Evolutionary conservation across 148 eudicot species (phyloP).

Genomic region (Pharnaceum exiguum): DNA sequence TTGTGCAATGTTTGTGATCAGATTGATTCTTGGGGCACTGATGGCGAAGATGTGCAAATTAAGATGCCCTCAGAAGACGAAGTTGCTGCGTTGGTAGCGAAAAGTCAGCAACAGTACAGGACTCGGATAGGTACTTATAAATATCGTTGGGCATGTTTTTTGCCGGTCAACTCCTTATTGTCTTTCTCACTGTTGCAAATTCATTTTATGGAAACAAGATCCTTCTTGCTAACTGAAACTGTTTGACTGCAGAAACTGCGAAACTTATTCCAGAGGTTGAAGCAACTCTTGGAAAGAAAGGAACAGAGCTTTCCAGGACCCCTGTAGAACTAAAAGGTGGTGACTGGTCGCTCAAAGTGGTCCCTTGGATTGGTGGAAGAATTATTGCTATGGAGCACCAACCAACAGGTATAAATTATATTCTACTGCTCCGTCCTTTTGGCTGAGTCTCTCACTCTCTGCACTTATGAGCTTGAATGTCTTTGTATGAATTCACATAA

Average conservation of each 20-base stretch:
- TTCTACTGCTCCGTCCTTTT: neutral
- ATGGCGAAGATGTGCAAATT: conserved; percentile 70
- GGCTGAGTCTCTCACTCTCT: neutral
- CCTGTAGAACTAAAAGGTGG: conserved; percentile 78
- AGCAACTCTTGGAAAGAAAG: conserved; percentile 53
- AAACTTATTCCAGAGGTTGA: conserved; percentile 70
- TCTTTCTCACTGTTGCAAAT: neutral
- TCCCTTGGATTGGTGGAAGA: conserved; percentile 99
- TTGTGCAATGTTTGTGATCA: conserved; percentile 17
- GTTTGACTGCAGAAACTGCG: conserved; percentile 62
- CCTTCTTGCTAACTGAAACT: too few species aligned
- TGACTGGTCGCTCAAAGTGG: conserved; percentile 88
- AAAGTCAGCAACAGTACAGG: conserved; percentile 47
- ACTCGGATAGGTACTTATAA: conserved; percentile 54
- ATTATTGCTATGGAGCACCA: conserved; percentile 91
- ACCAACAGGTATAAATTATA: conserved; percentile 61
- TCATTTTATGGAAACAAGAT: too few species aligned
- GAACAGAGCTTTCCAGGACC: conserved; percentile 68
- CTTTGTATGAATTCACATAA: too few species aligned
- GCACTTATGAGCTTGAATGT: neutral
- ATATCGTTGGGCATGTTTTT: conserved; percentile 1
- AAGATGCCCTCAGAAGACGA: conserved; percentile 69
- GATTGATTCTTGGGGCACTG: conserved; percentile 84
- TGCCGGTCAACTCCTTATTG: neutral
- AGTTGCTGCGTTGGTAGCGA: conserved; percentile 46